Percentiles rank a stretch among this genome's conserved stretches.
Evolutionary conservation across 768 basidiomycete genomes (phyloP).

Genomic region (Auricularia sp.): DNA sequence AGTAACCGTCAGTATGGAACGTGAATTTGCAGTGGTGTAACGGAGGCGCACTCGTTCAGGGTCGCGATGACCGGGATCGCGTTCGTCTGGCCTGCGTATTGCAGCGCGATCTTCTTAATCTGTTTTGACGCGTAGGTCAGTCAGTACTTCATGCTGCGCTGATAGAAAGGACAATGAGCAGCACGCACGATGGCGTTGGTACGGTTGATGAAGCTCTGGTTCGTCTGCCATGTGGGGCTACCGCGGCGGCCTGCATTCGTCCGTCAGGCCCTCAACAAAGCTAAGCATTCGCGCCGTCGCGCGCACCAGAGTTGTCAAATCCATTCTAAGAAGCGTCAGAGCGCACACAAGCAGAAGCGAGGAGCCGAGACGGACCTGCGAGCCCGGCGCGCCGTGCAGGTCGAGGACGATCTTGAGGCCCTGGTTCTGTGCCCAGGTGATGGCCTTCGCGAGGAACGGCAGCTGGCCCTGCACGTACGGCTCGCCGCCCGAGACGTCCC

Average conservation of each 20-base stretch:
- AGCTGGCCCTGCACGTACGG: slow-evolving; percentile 74
- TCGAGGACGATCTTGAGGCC: slow-evolving; percentile 63
- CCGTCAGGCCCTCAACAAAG: too few relatives aligned
- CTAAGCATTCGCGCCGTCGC: too few relatives aligned
- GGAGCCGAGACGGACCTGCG: slow-evolving; percentile 60
- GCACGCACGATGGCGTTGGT: slow-evolving; percentile 50
- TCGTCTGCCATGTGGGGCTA: slow-evolving; percentile 60
- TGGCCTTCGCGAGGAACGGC: slow-evolving; percentile 55
- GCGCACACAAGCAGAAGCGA: slow-evolving; percentile 4
- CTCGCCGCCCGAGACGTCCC: slow-evolving; percentile 66
- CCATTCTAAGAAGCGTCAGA: slow-evolving; percentile 26
- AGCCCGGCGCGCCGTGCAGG: slow-evolving; percentile 53
- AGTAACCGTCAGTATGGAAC: background rate
- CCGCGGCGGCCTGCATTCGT: slow-evolving; percentile 40
- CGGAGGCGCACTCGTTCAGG: slow-evolving; percentile 56
- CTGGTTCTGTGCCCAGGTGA: slow-evolving; percentile 57
- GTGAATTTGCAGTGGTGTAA: background rate
- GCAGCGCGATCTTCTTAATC: slow-evolving; percentile 34
- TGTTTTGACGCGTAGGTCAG: background rate
- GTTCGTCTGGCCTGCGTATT: slow-evolving; percentile 42
- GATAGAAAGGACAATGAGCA: background rate
- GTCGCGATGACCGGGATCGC: slow-evolving; percentile 64
- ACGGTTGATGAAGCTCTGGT: slow-evolving; percentile 54
- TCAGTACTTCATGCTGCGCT: background rate
- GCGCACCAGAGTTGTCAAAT: slow-evolving; percentile 57